Evolutionary conservation across 129 eudicot genomes (phyloP), one percentile per base, ranked within the genome.

Genomic region (Ambrosia artemisiifolia): DNA sequence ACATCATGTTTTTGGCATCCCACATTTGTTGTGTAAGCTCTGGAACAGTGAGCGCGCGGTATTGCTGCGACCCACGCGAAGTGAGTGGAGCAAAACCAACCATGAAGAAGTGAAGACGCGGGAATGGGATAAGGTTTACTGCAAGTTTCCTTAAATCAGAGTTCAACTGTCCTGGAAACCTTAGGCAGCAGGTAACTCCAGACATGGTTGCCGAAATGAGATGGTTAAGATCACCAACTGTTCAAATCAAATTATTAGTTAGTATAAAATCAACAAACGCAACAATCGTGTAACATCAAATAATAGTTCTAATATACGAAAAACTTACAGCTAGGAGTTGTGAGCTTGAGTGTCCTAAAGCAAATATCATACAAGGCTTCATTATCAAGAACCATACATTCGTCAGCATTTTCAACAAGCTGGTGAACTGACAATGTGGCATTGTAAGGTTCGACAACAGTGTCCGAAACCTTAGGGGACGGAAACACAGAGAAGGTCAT

Each of bases 1-100:
- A 83, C 87, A 83, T 83, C 87, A 83, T 81, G 75, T 85, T 85
- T 55, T 85, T 85, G 0, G 89, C 75, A 40, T 85, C 89, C 89
- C 89, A 85, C 89, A 85, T 85, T 81, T 85, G 89, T 10, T 85
- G 89, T 48, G 89, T 85, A 33, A 85, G 82, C 53, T 85, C 89
- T 0, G 89, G 89, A 24, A 85, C 89, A 2, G 85, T 78, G 36
- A 85, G 65, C 8, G 85, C 76, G 7, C 89, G 85, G 83, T 85
- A 85, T 61, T 85, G 89, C 73, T 85, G 89, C 43, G 89, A 85
- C 28, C 89, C 89, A 32, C 89, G 85, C 11, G 89, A 85, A 47
- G 89, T 85, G 3, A 85, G 86, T n/a, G 88, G 88, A 17, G 88
- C 88, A 48, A 84, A 84, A 19, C 88, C 88, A 36, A 84, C 88